Percentiles rank a stretch among this genome's conserved stretches.
These are phyloP conservation scores for Mitragyna speciosa DNA, from an alignment of 257 asterid species.

Conservation along the genomic window DNA sequence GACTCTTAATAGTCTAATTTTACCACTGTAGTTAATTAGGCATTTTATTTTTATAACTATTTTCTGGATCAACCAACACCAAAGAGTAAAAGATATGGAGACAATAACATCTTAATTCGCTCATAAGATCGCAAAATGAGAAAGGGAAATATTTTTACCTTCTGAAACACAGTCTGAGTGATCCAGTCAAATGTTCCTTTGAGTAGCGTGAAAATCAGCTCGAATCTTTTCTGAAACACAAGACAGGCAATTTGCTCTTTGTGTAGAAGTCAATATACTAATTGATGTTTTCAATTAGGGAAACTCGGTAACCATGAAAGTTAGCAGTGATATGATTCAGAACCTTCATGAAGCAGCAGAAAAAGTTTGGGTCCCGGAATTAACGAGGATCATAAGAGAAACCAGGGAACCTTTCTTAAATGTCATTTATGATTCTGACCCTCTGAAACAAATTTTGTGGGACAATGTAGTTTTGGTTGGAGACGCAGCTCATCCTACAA, in stretches of 20 bases:
- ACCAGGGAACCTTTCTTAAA: constrained; percentile 66
- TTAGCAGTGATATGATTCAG: constrained; percentile 46
- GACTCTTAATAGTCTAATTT: neutral
- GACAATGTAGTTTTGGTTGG: constrained; percentile 69
- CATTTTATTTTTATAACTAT: neutral
- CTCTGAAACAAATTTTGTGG: constrained; percentile 60
- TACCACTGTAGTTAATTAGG: neutral
- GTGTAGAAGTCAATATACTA: neutral
- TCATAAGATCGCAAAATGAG: neutral
- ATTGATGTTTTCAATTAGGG: constrained; percentile 41
- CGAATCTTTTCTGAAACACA: neutral
- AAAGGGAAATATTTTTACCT: neutral
- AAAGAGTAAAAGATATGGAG: neutral
- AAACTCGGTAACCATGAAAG: constrained; percentile 67
- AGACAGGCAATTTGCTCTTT: neutral
- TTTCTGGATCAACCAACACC: neutral
- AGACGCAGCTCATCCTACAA: constrained; percentile 93
- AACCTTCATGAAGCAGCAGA: constrained; percentile 60
- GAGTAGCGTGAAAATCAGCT: neutral
- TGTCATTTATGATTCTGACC: constrained; percentile 72
- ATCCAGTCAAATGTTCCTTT: neutral
- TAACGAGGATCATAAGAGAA: constrained; percentile 54
- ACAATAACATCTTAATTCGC: neutral
- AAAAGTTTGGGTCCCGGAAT: constrained; percentile 64
- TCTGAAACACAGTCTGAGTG: neutral